A percentile compares a stretch with the other conserved stretches of the same genome.
Conservation (phyloP, 2,329 filamentous ascomycete species). For the Microdochium nivale region DNA sequence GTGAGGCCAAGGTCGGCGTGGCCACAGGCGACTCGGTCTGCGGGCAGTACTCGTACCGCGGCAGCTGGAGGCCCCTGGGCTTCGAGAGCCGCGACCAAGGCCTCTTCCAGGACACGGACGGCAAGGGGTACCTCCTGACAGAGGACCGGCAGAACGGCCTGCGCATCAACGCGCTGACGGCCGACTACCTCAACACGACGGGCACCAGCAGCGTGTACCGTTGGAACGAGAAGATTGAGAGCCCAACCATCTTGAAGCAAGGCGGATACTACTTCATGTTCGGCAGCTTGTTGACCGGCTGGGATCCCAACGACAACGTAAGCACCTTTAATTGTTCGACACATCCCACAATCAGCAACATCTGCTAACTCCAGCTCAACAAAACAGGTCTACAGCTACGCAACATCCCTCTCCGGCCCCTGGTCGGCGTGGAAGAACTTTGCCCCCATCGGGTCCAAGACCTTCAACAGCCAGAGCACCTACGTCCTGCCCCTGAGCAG, state of each 20-base stretch:
- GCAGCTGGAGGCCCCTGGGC: slow-evolving; percentile 33
- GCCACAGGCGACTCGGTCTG: slow-evolving; percentile 51
- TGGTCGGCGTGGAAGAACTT: slow-evolving; percentile 56
- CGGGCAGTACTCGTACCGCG: slow-evolving; percentile 40
- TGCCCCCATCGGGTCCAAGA: slow-evolving; percentile 44
- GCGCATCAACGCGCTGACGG: slow-evolving; percentile 45
- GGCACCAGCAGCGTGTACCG: slow-evolving; percentile 32
- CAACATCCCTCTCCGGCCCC: slow-evolving; percentile 45
- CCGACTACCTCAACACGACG: slow-evolving; percentile 46
- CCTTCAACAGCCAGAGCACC: slow-evolving; percentile 52
- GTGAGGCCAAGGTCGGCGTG: slow-evolving; percentile 56
- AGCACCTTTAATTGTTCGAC: too few species aligned
- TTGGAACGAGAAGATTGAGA: slow-evolving; percentile 47
- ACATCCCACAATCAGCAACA: neutral
- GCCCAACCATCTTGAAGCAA: slow-evolving; percentile 54
- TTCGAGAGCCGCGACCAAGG: slow-evolving; percentile 50
- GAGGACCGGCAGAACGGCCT: slow-evolving; percentile 52
- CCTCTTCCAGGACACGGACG: slow-evolving; percentile 53
- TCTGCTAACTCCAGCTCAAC: neutral
- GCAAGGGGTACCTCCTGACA: slow-evolving; percentile 50
- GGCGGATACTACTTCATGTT: slow-evolving; percentile 57
- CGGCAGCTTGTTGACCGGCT: slow-evolving; percentile 46
- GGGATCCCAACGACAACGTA: slow-evolving; percentile 56
- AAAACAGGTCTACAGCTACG: slow-evolving; percentile 39
- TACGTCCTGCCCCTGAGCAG: slow-evolving; percentile 40